Base-by-base conservation (phyloP, 179 eudicot genomes). In the Patellifolia procumbens region DNA sequence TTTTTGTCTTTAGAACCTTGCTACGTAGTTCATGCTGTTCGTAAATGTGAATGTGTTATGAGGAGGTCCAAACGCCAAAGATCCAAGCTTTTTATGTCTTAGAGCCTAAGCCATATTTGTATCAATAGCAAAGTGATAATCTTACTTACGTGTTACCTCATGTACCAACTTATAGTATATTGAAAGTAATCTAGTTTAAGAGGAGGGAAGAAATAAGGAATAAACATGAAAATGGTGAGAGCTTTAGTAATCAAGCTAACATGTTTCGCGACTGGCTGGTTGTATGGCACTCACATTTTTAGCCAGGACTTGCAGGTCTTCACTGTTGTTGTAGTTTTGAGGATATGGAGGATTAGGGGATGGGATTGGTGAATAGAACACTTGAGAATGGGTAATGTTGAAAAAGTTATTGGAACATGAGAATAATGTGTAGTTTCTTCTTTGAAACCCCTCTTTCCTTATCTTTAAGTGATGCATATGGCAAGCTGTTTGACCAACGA, bases 131-230 rank as follows among this genome's bases (percentile, higher is more conserved):
- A 68, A 68, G 4, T 24, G 2, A 28, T 49, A n/a, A n/a, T n/a
- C 34, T 48, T 46, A 48, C 34, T 48, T 69, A 48, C 7, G 12
- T 17, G 13, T 73, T 9, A 19, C 48, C 35, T 34, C 19, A 15
- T 59, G 22, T 42, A 20, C 56, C 34, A 29, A 43, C n/a, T 29
- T 42, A 9, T 19, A 76, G 20, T 59, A 37, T 60, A 35, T 35
- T 58, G 26, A n/a, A 26, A 58, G 49, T 34, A 56, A 39, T 22
- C 1, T 37, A 56, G 37, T 35, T 56, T 51, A 72, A 32, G 68
- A 43, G 76, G 26, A 59, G 13, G 26, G 53, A 39, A 37, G 67
- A 42, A 39, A 58, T 8, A 42, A 67, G 76, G 74, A 29, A 9
- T 10, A 28, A 26, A 12, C 39, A 43, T 37, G 24, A n/a, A 52